phyloP scores from a whole-genome alignment of 2,329 filamentous ascomycete genomes.

The Cladophialophora immunda region DNA sequence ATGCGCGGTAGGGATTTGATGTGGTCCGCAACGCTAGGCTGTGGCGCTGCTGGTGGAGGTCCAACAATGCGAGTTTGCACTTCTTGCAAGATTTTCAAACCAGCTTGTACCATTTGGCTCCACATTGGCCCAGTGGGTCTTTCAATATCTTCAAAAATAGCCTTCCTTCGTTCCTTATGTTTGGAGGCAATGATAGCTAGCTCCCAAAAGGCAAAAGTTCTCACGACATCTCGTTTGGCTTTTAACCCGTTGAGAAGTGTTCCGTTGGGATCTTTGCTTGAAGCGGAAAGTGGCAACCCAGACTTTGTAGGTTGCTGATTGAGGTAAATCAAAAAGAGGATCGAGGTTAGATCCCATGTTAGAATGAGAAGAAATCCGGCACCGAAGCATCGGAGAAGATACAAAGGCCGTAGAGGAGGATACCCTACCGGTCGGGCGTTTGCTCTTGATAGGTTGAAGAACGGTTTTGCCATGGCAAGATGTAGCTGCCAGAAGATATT shows the following conservation, averaged over 20 bases:
- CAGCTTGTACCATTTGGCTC: conserved; percentile 77
- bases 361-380: conserved; percentile 74
- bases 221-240: conserved; percentile 80
- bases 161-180: conserved; percentile 77
- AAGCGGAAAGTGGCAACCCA: conserved; percentile 80
- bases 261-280: conserved; percentile 90
- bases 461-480: conserved; percentile 73
- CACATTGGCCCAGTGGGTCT: conserved; percentile 81
- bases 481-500: conserved; percentile 72
- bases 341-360: conserved; percentile 80
- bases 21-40: conserved; percentile 54
- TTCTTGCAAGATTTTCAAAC: conserved; percentile 72
- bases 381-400: conserved; percentile 61
- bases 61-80: conserved; percentile 73
- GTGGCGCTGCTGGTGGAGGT: conserved; percentile 35
- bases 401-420: conserved; percentile 59
- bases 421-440: conserved; percentile 65
- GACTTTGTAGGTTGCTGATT: conserved; percentile 84
- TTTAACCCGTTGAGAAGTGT: conserved; percentile 85
- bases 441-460: conserved; percentile 78
- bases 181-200: conserved; percentile 79
- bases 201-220: conserved; percentile 91
- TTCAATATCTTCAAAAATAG: conserved; percentile 87
- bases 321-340: conserved; percentile 81
- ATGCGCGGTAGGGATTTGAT: conserved; percentile 61